Evolutionary conservation across 345 rosid genomes (phyloP), one percentile per base, ranked within the genome.

Genomic region (Acer campestre): DNA sequence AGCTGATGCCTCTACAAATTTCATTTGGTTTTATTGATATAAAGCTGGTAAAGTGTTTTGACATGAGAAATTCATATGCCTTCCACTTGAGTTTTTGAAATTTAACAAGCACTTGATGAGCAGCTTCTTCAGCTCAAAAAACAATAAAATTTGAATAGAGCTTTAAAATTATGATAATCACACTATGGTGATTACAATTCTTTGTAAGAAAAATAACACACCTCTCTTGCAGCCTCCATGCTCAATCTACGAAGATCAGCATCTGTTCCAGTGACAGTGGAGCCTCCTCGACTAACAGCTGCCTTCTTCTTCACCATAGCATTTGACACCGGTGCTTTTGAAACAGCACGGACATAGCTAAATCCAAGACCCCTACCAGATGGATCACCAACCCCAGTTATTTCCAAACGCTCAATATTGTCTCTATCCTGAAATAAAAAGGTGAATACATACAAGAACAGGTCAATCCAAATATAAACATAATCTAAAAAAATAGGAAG

Each of bases 201-300:
- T 56, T 31, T 22, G 40, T 31, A 80, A 78, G 67, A 49, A 74
- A 71, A 70, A 27, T 72, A 61, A 65, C 82, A 67, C 74, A 96
- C 98, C 95, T 94, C 99, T 71, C 99, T 88, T 79, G 98, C 99
- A 80, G 98, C 99, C 84, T 96, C 99, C 99, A 96, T 94, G 86
- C 98, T 96, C 84, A 96, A 82, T 84, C 99, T 89, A 66, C 98
- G 99, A 73, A 96, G 91, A 84, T 96, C 99, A 78, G 99, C 98
- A 92, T 96, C 99, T 70, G 99, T 94, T 67, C 99, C 98, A 71
- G 99, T 94, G 46, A 96, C 97, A 51, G 93, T 91, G 76, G 99
- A 84, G 79, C 93, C 95, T 79, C 96, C 98, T 73, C 95, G 92
- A 84, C 84, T 81, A 56, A 93, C 92, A 66, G 94, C 97, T 77